These are phyloP conservation scores for Gynochthodes officinalis DNA, from an alignment of 257 asterid species.

Conservation along the genomic window DNA sequence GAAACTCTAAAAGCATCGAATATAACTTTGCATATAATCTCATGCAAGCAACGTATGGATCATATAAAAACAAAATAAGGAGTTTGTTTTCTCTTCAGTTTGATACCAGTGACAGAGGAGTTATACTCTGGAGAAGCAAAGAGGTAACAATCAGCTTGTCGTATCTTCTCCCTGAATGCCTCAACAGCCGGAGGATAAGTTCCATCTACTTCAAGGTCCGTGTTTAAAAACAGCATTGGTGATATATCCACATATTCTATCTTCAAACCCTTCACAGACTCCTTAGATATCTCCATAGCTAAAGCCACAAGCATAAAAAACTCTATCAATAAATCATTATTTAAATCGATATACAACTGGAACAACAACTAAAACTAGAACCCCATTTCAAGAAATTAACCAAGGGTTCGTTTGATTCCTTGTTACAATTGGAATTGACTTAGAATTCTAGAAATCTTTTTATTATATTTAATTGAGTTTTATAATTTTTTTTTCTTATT, in stretches of 20 bases:
- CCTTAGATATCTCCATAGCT: slow-evolving; percentile 65
- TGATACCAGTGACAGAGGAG: slow-evolving; percentile 74
- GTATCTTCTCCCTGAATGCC: slow-evolving; percentile 74
- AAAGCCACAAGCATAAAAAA: neutral
- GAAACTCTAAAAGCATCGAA: neutral
- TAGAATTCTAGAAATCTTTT: neutral
- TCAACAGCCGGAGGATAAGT: slow-evolving; percentile 73
- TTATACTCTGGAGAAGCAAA: slow-evolving; percentile 94
- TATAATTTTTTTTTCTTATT: too few species aligned
- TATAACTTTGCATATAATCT: neutral
- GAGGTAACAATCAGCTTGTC: slow-evolving; percentile 62
- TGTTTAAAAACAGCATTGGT: slow-evolving; percentile 59
- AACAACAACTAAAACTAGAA: neutral
- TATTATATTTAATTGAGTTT: too few species aligned
- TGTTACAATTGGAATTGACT: neutral
- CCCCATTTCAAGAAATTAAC: neutral
- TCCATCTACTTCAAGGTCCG: slow-evolving; percentile 78
- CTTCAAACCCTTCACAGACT: slow-evolving; percentile 56
- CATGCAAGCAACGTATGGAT: neutral
- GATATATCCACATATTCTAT: slow-evolving; percentile 75
- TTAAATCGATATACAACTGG: neutral
- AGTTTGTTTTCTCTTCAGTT: neutral
- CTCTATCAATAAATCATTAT: neutral
- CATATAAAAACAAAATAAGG: neutral
- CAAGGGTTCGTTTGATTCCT: neutral